phyloP scores from a whole-genome alignment of 2,329 filamentous ascomycete species.

The Pseudopyricularia cyperi region DNA sequence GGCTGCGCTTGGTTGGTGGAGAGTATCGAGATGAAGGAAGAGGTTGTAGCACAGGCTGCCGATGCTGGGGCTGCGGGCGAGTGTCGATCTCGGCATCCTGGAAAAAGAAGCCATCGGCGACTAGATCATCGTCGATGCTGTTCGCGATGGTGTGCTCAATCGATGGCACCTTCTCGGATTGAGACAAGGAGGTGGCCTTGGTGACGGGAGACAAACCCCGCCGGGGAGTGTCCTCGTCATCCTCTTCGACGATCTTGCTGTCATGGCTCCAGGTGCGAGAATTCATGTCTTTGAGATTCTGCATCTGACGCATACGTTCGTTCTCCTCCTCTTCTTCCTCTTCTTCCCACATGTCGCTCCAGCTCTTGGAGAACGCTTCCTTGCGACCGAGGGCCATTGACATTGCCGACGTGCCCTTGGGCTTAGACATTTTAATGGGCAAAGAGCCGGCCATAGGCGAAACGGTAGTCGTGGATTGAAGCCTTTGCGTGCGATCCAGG shows the following conservation, averaged over 20 bases:
- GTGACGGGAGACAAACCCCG: constrained; percentile 26
- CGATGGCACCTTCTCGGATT: constrained; percentile 22
- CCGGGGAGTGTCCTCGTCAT: constrained; percentile 30
- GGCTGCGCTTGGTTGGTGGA: constrained; percentile 50
- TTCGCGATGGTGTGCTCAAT: constrained; percentile 23
- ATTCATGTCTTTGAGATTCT: constrained; percentile 52
- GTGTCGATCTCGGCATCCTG: constrained; percentile 43
- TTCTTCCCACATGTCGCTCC: constrained; percentile 97
- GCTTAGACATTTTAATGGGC: constrained; percentile 68
- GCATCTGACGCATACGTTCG: constrained; percentile 45
- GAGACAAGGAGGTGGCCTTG: constrained; percentile 23
- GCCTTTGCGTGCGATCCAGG: constrained; percentile 31
- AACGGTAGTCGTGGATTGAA: constrained; percentile 22
- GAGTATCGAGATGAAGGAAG: constrained; percentile 39
- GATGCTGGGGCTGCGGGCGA: constrained; percentile 17
- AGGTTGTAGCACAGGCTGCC: constrained; percentile 17
- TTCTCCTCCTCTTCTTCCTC: constrained; percentile 63
- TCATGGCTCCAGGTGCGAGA: constrained; percentile 70
- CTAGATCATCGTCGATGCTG: constrained; percentile 51
- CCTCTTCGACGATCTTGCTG: constrained; percentile 35
- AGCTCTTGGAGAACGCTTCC: constrained; percentile 87
- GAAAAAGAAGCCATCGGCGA: constrained; percentile 60
- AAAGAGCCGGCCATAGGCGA: constrained; percentile 56
- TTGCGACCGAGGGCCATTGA: constrained; percentile 68
- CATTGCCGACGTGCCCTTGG: constrained; percentile 56